Percentiles rank a stretch among this genome's conserved stretches.
These are phyloP conservation scores for Datura wrightii DNA, from an alignment of 257 asterid species.

Conservation along the genomic window DNA sequence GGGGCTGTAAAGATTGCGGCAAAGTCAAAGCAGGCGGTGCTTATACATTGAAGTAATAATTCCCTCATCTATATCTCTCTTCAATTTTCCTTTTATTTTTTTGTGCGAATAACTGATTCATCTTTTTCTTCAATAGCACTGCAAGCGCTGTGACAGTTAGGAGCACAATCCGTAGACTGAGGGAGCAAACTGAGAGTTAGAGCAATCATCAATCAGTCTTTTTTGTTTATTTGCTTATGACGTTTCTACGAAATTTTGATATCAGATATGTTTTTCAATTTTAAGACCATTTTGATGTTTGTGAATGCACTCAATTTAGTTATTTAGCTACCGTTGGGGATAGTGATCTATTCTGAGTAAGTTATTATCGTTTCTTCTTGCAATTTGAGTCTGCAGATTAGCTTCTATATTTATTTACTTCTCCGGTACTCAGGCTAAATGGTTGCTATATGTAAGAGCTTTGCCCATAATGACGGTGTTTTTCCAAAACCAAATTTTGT, in stretches of 20 bases:
- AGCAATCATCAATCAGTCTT: neutral
- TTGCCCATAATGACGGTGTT: too few relatives aligned
- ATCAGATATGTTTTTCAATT: conserved; percentile 6
- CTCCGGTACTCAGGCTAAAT: neutral
- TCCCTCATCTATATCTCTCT: neutral
- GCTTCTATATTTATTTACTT: neutral
- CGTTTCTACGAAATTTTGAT: neutral
- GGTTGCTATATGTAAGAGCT: too few relatives aligned
- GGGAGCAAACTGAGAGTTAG: conserved; percentile 58
- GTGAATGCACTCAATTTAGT: neutral
- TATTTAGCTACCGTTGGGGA: neutral
- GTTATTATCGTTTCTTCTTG: neutral
- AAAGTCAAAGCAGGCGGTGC: conserved; percentile 64
- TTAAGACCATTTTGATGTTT: conserved; percentile 14
- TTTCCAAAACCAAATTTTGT: too few relatives aligned
- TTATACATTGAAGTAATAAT: conserved; percentile 50
- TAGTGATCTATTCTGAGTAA: neutral
- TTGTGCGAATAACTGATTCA: neutral
- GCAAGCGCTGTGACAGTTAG: conserved; percentile 58
- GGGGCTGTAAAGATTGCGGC: conserved; percentile 63
- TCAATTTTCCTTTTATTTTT: neutral
- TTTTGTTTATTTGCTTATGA: neutral
- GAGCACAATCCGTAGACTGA: conserved; percentile 57
- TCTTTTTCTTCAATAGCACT: conserved; percentile 42
- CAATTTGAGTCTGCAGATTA: neutral